Conservation (phyloP, 176 grass and related monocot genomes). For the Aegilops sharonensis region DNA sequence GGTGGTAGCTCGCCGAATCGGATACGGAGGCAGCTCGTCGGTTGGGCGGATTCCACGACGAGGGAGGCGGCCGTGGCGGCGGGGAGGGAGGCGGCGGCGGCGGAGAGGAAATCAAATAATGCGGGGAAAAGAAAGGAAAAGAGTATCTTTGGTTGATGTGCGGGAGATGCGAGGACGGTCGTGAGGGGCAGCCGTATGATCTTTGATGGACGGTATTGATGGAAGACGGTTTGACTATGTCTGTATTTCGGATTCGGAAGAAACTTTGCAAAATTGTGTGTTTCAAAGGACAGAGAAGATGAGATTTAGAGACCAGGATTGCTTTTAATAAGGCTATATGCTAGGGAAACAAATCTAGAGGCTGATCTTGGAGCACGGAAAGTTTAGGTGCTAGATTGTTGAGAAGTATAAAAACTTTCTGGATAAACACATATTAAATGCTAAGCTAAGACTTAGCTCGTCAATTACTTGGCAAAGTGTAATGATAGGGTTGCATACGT, state of each 20-base stretch:
- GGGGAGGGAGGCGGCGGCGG: constrained; percentile 15
- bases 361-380: no score
- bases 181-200: background rate
- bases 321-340: no score
- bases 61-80: constrained; percentile 3
- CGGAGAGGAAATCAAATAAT: constrained; percentile 46
- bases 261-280: background rate
- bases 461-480: no score
- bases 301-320: no score
- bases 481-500: no score
- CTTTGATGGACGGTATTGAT: background rate
- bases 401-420: no score
- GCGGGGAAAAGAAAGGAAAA: background rate
- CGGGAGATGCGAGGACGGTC: background rate
- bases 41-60: background rate
- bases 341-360: no score
- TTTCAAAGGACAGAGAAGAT: no score
- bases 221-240: background rate
- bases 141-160: background rate
- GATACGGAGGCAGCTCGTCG: background rate
- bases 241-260: background rate
- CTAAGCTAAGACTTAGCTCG: no score
- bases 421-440: no score
- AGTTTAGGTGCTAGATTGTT: no score
- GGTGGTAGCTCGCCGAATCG: background rate